Base-by-base conservation (phyloP, 352 stramenopile genomes). In the Globisporangium perplexum region DNA sequence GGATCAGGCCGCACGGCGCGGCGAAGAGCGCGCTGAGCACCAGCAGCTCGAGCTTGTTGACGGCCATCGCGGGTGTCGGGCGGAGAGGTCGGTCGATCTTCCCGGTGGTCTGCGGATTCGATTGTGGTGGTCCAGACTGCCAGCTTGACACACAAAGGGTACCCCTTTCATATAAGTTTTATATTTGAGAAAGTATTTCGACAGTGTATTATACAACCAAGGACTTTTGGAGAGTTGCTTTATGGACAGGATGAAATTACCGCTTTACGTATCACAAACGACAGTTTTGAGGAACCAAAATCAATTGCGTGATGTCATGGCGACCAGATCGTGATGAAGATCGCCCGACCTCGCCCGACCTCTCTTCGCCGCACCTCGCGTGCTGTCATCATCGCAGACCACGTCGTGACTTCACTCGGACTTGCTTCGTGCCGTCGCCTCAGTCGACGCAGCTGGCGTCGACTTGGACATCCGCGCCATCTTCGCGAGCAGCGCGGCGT, bases 41-140 rank as follows among this genome's bases (percentile, higher is more conserved):
- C 17, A 86, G 63, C 49, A 85, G 53, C 47, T 86, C 77, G 49
- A 84, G 56, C 50, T 74, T 80, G 57, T 81, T 80, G 33, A 65
- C 65, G 72, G 84, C 83, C 28, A 47, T 53, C 20, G 33, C 30
- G 30, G 10, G 39, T 23, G 6, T 38, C 14, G 38, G 17, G 17
- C 15, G 38, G 38, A 20, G 6, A 17, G 35, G 35, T 7, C 17
- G 8, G 38, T 11, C 38, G 14, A 17, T 4, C 39, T 24, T 45
- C 18, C 52, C 38, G 44, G 26, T 30, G 42, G 33, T 60, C 48
- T 45, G 39, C 54, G 47, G n/a, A 46, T 55, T 58, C 26, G 23
- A 47, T 52, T 63, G 45, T 60, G 52, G 47, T 38, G 45, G 58
- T 45, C 14, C 30, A 35, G 30, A 8, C 8, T 6, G 7, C 4